A percentile compares a stretch with the other conserved stretches of the same genome.
phyloP scores from a whole-genome alignment of 768 basidiomycete species.

The Russula emetica region DNA sequence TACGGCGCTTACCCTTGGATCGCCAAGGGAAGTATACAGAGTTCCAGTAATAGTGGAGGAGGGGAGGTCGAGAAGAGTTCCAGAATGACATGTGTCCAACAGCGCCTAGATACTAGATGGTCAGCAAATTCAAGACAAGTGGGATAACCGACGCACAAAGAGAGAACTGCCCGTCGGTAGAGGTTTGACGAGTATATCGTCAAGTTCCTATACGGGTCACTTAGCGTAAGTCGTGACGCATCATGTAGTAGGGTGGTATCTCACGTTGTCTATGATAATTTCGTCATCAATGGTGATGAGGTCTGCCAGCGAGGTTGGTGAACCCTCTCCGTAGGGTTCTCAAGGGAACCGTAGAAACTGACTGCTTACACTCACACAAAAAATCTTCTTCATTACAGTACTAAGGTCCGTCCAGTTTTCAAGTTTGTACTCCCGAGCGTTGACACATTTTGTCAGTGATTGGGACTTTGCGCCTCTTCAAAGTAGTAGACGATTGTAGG shows the following conservation, averaged over 20 bases:
- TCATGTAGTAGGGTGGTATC: background rate
- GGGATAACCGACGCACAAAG: constrained; percentile 18
- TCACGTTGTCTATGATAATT: constrained; percentile 29
- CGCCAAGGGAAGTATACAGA: constrained; percentile 28
- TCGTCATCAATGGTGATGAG: constrained; percentile 25
- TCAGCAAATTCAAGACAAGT: background rate
- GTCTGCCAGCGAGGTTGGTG: constrained; percentile 4
- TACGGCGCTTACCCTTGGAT: constrained; percentile 27
- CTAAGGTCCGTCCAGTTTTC: too few species aligned
- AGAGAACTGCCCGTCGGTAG: constrained; percentile 27
- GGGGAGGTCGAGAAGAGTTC: constrained; percentile 28
- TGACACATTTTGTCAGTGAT: too few species aligned
- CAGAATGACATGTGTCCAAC: constrained; percentile 31
- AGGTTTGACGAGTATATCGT: constrained; percentile 25
- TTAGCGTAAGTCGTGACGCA: background rate
- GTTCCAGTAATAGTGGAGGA: constrained; percentile 30
- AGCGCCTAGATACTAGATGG: constrained; percentile 21
- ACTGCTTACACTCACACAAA: constrained; percentile 16
- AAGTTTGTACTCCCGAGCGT: too few species aligned
- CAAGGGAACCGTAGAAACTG: background rate
- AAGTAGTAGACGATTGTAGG: background rate
- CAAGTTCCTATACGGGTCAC: constrained; percentile 26
- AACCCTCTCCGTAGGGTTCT: background rate
- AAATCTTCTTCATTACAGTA: constrained; percentile 23
- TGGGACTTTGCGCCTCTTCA: too few species aligned